Evolutionary conservation across 306 rosid genomes (phyloP), one percentile per base, ranked within the genome.

Genomic region (Cucumis hystrix): DNA sequence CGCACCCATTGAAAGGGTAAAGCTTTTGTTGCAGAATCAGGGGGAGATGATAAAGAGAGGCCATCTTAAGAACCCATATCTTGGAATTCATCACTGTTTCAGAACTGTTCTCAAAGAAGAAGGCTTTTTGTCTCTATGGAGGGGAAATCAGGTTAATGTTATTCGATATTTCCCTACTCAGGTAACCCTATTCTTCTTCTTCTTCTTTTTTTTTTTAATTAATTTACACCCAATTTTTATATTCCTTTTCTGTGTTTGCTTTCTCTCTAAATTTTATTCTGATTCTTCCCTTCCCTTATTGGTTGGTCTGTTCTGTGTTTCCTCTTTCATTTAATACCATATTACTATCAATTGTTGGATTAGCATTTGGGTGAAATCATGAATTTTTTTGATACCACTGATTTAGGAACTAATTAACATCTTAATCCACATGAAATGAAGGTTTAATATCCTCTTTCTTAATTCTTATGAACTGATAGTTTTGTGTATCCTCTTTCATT

Each of bases 141-240:
- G 99, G 86, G 99, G 99, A 4, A 62, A 95, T 85, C 97, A 88
- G 80, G 99, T 90, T 78, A 92, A 87, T 76, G 85, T 92, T 49
- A 92, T 95, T 40, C 86, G 97, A 33, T 95, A 92, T 88, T 87
- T 95, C 84, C 97, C 99, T 58, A 95, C 98, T 62, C 99, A 95
- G 93, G 97, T 92, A 63, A 47, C 54, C 54, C 14, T 47, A 47
- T 47, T 6, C 57, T 52, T 52, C 57, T 5, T 52, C 16, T 6
- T 52, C 20, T 16, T 16, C 1, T 28, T 28, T 2, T 28, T 28
- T 28, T 2, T 28, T 28, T 52, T 17, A 52, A 17, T 52, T 52
- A 4, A 52, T 43, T 43, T 30, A 16, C 35, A 8, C 4, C 9
- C 45, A 4, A 66, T 1, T 39, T 18, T 52, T 65, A 10, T 7